These are phyloP conservation scores for Phialophora expanda DNA, from an alignment of 2,329 filamentous ascomycete species.

Conservation along the genomic window DNA sequence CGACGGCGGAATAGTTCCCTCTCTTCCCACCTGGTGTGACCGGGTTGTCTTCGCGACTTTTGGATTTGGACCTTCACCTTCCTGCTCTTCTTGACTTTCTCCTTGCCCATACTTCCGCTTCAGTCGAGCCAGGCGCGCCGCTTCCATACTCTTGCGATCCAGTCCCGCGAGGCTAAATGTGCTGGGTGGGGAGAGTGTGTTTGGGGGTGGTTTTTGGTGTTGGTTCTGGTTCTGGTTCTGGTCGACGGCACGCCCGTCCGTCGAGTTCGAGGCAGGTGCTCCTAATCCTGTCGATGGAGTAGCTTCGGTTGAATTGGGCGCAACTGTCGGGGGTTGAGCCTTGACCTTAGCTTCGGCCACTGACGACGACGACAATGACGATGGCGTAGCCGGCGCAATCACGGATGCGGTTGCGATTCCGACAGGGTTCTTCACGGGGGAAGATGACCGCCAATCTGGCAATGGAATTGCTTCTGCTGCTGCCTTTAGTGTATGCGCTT, in stretches of 20 bases:
- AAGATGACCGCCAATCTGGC: not conserved
- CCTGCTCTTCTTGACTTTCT: conserved; percentile 43
- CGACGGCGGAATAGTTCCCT: not conserved
- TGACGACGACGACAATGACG: not conserved
- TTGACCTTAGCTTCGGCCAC: not conserved
- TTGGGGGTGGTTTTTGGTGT: not conserved
- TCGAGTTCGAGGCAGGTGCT: not conserved
- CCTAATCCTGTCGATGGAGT: not conserved
- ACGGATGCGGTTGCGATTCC: not conserved
- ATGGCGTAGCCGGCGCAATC: not conserved
- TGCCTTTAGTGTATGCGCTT: not conserved
- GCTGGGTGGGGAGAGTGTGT: not conserved
- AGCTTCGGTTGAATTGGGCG: not conserved
- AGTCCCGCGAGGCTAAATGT: conserved; percentile 54
- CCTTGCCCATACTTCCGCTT: conserved; percentile 67
- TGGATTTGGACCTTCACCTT: not conserved
- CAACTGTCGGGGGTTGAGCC: not conserved
- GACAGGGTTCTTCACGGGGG: not conserved
- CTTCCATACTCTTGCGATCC: conserved; percentile 83
- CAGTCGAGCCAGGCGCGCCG: conserved; percentile 74
- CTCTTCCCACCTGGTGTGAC: not conserved
- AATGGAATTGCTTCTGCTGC: not conserved
- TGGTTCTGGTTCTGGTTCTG: no score
- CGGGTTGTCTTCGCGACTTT: conserved; percentile 8
- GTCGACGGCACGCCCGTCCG: not conserved